Evolutionary conservation across 2,329 filamentous ascomycete genomes (phyloP).

Genomic region (Colletotrichum sublineola): DNA sequence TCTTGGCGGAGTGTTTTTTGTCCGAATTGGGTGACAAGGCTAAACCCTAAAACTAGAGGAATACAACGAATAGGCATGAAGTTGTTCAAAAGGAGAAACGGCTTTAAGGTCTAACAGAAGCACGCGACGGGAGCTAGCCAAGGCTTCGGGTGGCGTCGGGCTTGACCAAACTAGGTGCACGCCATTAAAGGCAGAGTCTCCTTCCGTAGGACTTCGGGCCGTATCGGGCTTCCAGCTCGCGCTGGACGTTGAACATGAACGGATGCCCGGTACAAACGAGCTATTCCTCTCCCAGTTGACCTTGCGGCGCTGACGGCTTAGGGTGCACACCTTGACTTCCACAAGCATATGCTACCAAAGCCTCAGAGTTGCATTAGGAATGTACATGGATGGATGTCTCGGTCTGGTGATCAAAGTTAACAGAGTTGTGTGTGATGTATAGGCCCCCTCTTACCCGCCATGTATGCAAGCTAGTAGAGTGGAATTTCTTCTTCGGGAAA

Average conservation of each 20-base stretch:
- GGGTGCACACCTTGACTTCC: neutral
- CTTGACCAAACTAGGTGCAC: neutral
- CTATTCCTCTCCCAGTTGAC: neutral
- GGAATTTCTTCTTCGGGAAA: neutral
- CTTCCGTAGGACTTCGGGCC: slow-evolving; percentile 9
- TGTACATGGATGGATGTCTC: neutral
- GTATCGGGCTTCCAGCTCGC: slow-evolving; percentile 30
- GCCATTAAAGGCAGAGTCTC: slow-evolving; percentile 7
- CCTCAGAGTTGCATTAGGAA: too few relatives aligned
- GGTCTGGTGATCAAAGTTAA: slow-evolving; percentile 2
- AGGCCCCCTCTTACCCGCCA: neutral
- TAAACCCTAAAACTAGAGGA: neutral
- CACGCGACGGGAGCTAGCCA: neutral
- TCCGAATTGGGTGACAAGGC: neutral
- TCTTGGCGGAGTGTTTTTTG: slow-evolving; percentile 12
- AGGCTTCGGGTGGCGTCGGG: slow-evolving; percentile 4
- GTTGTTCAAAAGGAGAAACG: slow-evolving; percentile 17
- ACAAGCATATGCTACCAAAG: slow-evolving; percentile 9
- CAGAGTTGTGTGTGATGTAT: neutral
- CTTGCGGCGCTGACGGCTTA: neutral
- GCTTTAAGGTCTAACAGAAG: neutral
- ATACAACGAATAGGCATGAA: neutral
- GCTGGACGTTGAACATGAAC: slow-evolving; percentile 8
- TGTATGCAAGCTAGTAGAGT: slow-evolving; percentile 25
- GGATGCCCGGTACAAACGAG: slow-evolving; percentile 16